Evolutionary conservation across 345 rosid genomes (phyloP).

Genomic region (Lepidium aucheri): DNA sequence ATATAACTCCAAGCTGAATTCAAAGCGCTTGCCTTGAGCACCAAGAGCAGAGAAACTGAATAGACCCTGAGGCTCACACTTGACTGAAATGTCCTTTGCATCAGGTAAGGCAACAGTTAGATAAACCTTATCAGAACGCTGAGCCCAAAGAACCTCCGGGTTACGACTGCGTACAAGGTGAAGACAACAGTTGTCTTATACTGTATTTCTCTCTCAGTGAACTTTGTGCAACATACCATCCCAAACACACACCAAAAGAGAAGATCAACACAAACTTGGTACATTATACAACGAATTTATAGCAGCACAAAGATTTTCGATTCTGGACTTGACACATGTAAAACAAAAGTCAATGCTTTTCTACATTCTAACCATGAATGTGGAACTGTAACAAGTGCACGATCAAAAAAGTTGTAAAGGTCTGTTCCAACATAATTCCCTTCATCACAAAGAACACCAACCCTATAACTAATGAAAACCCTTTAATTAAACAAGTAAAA

Average conservation of each 20-base stretch:
- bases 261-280: neutral
- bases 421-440: neutral
- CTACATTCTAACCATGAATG: neutral
- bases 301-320: too few species aligned
- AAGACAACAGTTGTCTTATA: neutral
- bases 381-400: neutral
- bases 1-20: conserved; percentile 58
- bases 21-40: conserved; percentile 54
- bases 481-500: neutral
- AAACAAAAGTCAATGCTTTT: neutral
- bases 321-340: neutral
- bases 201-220: neutral
- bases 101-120: conserved; percentile 82
- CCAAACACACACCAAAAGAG: neutral
- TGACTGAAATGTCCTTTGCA: conserved; percentile 65
- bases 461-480: neutral
- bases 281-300: too few species aligned
- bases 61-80: conserved; percentile 61
- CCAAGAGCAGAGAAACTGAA: conserved; percentile 84
- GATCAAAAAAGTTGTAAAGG: neutral
- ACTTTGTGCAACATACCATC: neutral
- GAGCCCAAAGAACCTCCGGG: conserved; percentile 98
- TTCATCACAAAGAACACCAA: neutral
- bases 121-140: conserved; percentile 77
- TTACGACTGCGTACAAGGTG: conserved; percentile 45